These are phyloP conservation scores for Fusarium nygamai DNA, from an alignment of 2,329 filamentous ascomycete species.

Conservation along the genomic window DNA sequence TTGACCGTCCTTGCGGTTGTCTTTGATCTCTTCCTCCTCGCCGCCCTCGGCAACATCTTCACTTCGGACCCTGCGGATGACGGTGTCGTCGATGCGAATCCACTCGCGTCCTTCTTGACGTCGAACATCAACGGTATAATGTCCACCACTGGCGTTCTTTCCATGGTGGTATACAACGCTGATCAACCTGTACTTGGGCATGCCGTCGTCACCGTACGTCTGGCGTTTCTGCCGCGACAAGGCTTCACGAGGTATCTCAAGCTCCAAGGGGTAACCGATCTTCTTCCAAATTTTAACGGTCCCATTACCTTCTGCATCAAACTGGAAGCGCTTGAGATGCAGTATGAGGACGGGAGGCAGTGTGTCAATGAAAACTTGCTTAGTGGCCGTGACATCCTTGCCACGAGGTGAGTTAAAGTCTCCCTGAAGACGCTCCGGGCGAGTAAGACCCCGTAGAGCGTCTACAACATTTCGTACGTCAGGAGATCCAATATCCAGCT, in stretches of 20 bases:
- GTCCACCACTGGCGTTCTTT: slow-evolving; percentile 93
- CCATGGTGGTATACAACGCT: slow-evolving; percentile 97
- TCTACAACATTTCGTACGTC: slow-evolving; percentile 92
- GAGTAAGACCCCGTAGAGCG: slow-evolving; percentile 85
- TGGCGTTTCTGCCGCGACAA: slow-evolving; percentile 79
- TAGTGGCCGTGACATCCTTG: slow-evolving; percentile 80
- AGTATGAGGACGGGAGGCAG: slow-evolving; percentile 92
- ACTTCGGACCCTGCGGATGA: slow-evolving; percentile 83
- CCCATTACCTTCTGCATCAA: slow-evolving; percentile 80
- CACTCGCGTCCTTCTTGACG: slow-evolving; percentile 95
- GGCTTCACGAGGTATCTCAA: slow-evolving; percentile 92
- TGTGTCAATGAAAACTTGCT: slow-evolving; percentile 94
- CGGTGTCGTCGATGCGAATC: slow-evolving; percentile 94
- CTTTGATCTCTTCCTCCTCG: slow-evolving; percentile 78
- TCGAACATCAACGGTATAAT: slow-evolving; percentile 97
- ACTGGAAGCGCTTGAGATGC: slow-evolving; percentile 97
- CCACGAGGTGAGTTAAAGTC: slow-evolving; percentile 85
- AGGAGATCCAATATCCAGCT: slow-evolving; percentile 90
- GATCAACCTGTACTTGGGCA: slow-evolving; percentile 86
- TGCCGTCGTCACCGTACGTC: slow-evolving; percentile 69
- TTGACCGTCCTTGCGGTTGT: slow-evolving; percentile 49
- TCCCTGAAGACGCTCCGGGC: slow-evolving; percentile 84
- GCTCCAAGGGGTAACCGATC: slow-evolving; percentile 91
- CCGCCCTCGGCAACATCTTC: slow-evolving; percentile 91
- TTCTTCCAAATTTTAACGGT: slow-evolving; percentile 99